phyloP scores from a whole-genome alignment of 345 rosid species.

The Moricandia arvensis region DNA sequence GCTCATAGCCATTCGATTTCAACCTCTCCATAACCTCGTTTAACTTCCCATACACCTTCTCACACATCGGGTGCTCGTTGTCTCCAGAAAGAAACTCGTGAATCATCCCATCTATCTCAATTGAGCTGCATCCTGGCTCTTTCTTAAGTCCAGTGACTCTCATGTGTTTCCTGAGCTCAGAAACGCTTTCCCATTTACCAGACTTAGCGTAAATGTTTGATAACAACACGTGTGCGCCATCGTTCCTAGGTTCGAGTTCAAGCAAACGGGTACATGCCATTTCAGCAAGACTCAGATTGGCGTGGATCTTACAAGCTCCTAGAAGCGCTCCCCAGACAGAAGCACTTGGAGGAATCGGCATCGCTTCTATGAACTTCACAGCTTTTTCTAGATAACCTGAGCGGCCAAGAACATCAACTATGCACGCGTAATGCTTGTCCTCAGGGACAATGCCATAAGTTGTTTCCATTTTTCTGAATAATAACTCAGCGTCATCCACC shows the following conservation, averaged over 20 bases:
- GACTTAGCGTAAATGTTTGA: slow-evolving; percentile 71
- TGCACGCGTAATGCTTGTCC: slow-evolving; percentile 63
- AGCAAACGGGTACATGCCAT: slow-evolving; percentile 53
- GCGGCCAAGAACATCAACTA: slow-evolving; percentile 72
- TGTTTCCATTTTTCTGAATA: slow-evolving; percentile 52
- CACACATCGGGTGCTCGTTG: slow-evolving; percentile 50
- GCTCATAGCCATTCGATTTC: slow-evolving; percentile 50
- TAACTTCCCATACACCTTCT: slow-evolving; percentile 51
- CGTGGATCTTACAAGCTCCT: slow-evolving; percentile 70
- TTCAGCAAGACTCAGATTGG: slow-evolving; percentile 64
- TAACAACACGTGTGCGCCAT: slow-evolving; percentile 62
- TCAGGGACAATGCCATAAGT: slow-evolving; percentile 58
- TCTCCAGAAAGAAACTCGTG: slow-evolving; percentile 72
- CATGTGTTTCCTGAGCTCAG: slow-evolving; percentile 61
- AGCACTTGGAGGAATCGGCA: slow-evolving; percentile 55
- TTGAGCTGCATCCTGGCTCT: slow-evolving; percentile 73
- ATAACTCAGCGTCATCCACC: slow-evolving; percentile 54
- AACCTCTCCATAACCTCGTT: slow-evolving; percentile 50
- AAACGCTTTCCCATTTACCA: slow-evolving; percentile 57
- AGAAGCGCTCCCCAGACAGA: slow-evolving; percentile 74
- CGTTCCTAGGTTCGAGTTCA: slow-evolving; percentile 56
- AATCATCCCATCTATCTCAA: slow-evolving; percentile 59
- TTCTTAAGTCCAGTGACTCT: slow-evolving; percentile 63
- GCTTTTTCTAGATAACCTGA: slow-evolving; percentile 72
- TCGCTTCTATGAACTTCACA: slow-evolving; percentile 51